These are phyloP conservation scores for Evernia prunastri DNA, from an alignment of 495 filamentous ascomycete genomes.

Conservation along the genomic window DNA sequence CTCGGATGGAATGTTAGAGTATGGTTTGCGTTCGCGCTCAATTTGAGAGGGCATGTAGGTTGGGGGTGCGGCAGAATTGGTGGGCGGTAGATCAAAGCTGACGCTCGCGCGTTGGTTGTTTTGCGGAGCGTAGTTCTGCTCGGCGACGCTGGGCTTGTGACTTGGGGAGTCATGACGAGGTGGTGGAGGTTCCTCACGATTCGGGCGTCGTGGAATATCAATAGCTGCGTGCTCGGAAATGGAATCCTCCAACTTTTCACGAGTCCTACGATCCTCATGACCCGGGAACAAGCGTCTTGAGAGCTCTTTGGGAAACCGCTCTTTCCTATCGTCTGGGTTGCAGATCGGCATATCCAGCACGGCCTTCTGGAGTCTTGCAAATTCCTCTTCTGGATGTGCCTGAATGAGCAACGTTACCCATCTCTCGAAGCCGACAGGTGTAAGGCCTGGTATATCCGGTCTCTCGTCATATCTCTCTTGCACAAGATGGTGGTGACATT, in stretches of 20 bases:
- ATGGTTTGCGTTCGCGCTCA: slow-evolving; percentile 50
- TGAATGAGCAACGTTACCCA: slow-evolving; percentile 73
- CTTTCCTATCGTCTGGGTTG: slow-evolving; percentile 62
- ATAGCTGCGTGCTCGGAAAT: slow-evolving; percentile 45
- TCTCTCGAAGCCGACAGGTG: slow-evolving; percentile 67
- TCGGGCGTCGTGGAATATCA: slow-evolving; percentile 40
- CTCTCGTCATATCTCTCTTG: slow-evolving; percentile 52
- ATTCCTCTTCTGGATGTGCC: slow-evolving; percentile 73
- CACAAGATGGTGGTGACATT: slow-evolving; percentile 75
- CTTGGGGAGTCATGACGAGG: slow-evolving; percentile 22
- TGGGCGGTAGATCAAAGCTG: slow-evolving; percentile 22
- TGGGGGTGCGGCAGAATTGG: slow-evolving; percentile 24
- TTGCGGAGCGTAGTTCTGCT: slow-evolving; percentile 23
- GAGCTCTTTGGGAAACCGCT: slow-evolving; percentile 74
- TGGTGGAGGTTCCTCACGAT: slow-evolving; percentile 22
- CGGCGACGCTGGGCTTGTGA: slow-evolving; percentile 20
- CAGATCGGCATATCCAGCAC: slow-evolving; percentile 69
- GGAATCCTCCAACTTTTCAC: slow-evolving; percentile 40
- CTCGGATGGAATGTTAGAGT: slow-evolving; percentile 34
- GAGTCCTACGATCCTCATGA: slow-evolving; percentile 31
- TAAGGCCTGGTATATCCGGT: slow-evolving; percentile 71
- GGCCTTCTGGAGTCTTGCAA: slow-evolving; percentile 63
- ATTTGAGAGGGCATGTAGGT: slow-evolving; percentile 29
- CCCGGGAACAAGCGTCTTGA: slow-evolving; percentile 66
- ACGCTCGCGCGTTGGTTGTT: slow-evolving; percentile 22